Evolutionary conservation across 148 eudicot species (phyloP).

Genomic region (Dianthus caryophyllus): DNA sequence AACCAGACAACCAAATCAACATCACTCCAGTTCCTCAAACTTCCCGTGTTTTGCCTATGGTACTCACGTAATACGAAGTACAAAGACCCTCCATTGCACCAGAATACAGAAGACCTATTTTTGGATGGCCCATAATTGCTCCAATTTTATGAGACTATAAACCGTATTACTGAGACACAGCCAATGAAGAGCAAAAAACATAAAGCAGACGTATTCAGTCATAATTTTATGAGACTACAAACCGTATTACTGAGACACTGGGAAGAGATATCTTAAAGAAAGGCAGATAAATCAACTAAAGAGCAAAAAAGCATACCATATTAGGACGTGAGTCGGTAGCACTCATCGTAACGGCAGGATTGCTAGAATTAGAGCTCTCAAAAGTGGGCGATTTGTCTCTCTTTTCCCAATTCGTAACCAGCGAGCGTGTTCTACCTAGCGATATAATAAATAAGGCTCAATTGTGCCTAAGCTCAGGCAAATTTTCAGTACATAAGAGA

Average conservation of each 20-base stretch:
- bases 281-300: conserved; percentile 6
- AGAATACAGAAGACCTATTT: not conserved
- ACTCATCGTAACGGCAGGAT: conserved; percentile 31
- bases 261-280: not conserved
- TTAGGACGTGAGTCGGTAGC: conserved; percentile 38
- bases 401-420: conserved; percentile 72
- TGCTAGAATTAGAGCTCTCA: conserved; percentile 49
- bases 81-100: not conserved
- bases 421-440: conserved; percentile 62
- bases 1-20: not conserved
- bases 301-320: conserved; percentile 37
- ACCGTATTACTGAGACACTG: not conserved
- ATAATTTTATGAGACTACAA: not conserved
- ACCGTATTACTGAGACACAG: not conserved
- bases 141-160: no score
- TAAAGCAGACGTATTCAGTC: not conserved
- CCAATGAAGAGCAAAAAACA: not conserved
- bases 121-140: not conserved
- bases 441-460: conserved; percentile 9
- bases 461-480: not conserved
- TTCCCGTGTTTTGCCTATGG: no score
- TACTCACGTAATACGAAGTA: no score
- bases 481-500: conserved; percentile 13
- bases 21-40: not conserved
- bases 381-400: conserved; percentile 47